Conservation (phyloP, 352 stramenopile species). For the Pythium pectinolyticum region DNA sequence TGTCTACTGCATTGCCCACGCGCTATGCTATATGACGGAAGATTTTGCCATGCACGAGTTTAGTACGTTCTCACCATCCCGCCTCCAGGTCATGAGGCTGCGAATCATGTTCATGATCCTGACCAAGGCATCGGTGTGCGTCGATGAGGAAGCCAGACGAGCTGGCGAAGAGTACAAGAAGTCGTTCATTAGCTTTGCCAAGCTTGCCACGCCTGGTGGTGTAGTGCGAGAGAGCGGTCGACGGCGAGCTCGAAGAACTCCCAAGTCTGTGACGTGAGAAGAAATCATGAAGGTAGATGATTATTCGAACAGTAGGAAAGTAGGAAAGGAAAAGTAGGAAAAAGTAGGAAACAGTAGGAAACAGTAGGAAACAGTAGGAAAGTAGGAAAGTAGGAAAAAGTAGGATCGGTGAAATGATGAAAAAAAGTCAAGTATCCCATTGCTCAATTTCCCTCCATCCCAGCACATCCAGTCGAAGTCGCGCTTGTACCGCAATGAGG, state of each 20-base stretch:
- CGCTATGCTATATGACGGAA: neutral
- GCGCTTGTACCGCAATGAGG: too few species aligned
- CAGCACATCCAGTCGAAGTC: too few species aligned
- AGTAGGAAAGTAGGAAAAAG: neutral
- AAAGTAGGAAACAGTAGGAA: neutral
- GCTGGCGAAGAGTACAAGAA: neutral
- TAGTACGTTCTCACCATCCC: neutral
- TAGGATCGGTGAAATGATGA: neutral
- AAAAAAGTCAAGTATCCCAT: neutral
- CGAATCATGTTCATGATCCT: slow-evolving; percentile 5
- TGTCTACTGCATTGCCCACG: slow-evolving; percentile 1
- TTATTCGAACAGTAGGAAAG: neutral
- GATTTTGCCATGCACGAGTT: neutral
- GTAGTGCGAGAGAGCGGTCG: too few species aligned
- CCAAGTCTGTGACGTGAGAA: too few species aligned
- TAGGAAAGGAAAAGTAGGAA: neutral
- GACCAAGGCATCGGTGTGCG: neutral
- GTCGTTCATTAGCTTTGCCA: neutral
- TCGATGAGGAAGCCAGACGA: neutral
- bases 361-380: neutral
- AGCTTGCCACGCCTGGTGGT: neutral
- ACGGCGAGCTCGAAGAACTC: too few species aligned
- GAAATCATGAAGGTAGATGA: neutral
- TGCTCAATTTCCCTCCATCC: neutral
- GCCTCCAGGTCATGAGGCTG: neutral